Evolutionary conservation across 139 green algal species (phyloP), one percentile per base, ranked within the genome.

Genomic region (Coelastrella sp.): DNA sequence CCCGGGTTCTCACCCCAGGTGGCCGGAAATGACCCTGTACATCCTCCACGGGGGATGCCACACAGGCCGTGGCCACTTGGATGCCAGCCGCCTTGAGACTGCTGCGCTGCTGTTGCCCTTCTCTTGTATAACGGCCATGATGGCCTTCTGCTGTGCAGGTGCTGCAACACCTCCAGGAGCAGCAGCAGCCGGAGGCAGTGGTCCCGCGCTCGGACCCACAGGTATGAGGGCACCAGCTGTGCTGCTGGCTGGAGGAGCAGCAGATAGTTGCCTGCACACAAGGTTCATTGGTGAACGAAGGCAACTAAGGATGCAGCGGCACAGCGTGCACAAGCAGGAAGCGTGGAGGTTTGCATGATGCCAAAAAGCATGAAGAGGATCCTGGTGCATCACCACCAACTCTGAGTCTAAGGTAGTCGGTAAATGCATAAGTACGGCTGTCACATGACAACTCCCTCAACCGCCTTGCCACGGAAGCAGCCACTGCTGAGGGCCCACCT

Each of bases 41-140:
- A 95, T 95, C 91, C 97, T 97, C 98, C 98, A 99, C 15, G 98
- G 98, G 20, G 97, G 94, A 87, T 99, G 97, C 98, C 98, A 99
- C 60, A 92, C 92, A 0, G 98, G 98, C 7, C 93, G 89, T 0
- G 98, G 98, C 98, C 98, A 99, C 91, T 98, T 98, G 92, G 92
- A 96, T 22, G 96, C 94, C 85, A 99, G 81, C 11, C 97, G 93
- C 81, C 94, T 92, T 49, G 96, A 95, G 24, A 99, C 92, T n/a
- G 93, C 93, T 27, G 97, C 97, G 74, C 93, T 97, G 89, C 90
- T 87, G 89, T 85, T 84, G 35, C 92, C 91, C 82, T 93, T 93
- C 78, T 95, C 93, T 7, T 91, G 61, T 1, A 95, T 89, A 17
- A 94, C 93, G 6, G 90, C 84, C 91, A 93, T 93, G 60, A 95